phyloP scores from a whole-genome alignment of 148 eudicot genomes.

The Rhododendron vialii region DNA sequence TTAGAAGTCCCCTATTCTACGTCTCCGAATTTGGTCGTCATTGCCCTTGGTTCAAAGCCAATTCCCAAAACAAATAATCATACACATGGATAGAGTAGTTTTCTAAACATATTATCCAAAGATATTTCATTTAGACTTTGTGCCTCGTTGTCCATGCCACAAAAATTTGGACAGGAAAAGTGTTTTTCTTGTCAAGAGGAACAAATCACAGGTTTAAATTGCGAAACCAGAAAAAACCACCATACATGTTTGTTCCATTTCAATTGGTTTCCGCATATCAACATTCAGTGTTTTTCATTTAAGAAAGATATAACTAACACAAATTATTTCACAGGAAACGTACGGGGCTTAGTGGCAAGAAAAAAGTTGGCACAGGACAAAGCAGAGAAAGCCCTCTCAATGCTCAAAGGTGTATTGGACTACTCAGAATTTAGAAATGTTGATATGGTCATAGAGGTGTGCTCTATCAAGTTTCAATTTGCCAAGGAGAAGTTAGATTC shows the following conservation, averaged over 20 bases:
- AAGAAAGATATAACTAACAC: not conserved
- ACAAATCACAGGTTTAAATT: not conserved
- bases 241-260: not conserved
- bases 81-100: not conserved
- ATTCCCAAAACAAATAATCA: not conserved
- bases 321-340: slow-evolving; percentile 55
- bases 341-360: slow-evolving; percentile 63
- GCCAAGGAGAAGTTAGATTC: not conserved
- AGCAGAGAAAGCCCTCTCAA: slow-evolving; percentile 71
- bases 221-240: not conserved
- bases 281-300: not conserved
- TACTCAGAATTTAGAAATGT: slow-evolving; percentile 77
- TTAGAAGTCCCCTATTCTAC: not conserved
- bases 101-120: not conserved
- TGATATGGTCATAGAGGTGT: slow-evolving; percentile 95
- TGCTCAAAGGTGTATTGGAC: slow-evolving; percentile 83
- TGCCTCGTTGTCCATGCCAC: not conserved
- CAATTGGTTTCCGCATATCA: not conserved
- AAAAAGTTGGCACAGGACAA: slow-evolving; percentile 64
- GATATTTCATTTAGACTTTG: not conserved
- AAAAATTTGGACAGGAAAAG: not conserved
- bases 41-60: not conserved
- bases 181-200: not conserved
- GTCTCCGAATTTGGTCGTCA: not conserved
- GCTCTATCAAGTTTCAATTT: slow-evolving; percentile 15